Percentiles rank a stretch among this genome's conserved stretches.
Conservation (phyloP, 2,329 filamentous ascomycete species). For the Beauveria bassiana region DNA sequence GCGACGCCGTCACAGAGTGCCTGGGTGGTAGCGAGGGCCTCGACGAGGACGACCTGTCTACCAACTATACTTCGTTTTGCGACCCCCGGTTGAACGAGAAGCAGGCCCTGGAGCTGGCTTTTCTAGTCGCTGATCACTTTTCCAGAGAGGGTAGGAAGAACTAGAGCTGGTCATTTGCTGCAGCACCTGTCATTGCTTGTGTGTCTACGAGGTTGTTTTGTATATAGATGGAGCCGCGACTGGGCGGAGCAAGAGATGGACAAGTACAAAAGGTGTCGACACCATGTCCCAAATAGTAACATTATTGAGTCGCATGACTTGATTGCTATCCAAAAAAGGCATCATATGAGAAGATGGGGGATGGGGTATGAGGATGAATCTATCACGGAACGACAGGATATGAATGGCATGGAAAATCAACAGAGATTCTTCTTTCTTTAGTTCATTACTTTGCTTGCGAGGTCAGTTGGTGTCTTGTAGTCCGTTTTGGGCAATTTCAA, state of each 20-base stretch:
- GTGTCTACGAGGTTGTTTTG: not conserved
- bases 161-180: not conserved
- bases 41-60: conserved; percentile 77
- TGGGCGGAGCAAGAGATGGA: conserved; percentile 5
- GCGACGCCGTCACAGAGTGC: conserved; percentile 94
- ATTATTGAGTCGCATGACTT: not conserved
- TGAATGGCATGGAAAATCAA: too few relatives aligned
- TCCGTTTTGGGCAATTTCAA: too few relatives aligned
- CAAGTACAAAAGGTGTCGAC: not conserved
- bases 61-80: conserved; percentile 94
- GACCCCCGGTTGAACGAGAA: conserved; percentile 95
- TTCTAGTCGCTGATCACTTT: conserved; percentile 81
- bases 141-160: conserved; percentile 28
- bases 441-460: too few relatives aligned
- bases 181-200: not conserved
- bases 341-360: too few relatives aligned
- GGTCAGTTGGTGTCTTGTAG: too few relatives aligned
- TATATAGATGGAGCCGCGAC: not conserved
- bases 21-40: conserved; percentile 82
- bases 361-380: too few relatives aligned
- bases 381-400: too few relatives aligned
- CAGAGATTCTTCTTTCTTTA: too few relatives aligned
- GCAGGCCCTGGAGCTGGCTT: conserved; percentile 90
- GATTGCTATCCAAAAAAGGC: not conserved
- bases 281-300: not conserved